Conservation (phyloP, 2,329 filamentous ascomycete genomes). For the Cladophialophora psammophila region DNA sequence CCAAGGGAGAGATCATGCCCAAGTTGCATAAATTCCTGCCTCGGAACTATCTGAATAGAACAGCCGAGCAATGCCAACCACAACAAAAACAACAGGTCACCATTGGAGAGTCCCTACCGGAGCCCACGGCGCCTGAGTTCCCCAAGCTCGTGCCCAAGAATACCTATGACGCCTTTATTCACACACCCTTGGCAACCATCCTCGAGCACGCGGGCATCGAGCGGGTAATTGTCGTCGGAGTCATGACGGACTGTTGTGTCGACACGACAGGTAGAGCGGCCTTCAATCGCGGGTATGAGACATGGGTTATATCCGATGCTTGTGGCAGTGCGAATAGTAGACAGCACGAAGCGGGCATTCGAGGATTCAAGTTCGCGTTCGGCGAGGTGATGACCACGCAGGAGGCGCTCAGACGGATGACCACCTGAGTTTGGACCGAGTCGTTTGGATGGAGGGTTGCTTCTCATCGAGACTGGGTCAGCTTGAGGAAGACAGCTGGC, state of each 20-base stretch:
- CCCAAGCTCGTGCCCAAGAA: slow-evolving; percentile 47
- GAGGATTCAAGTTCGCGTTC: slow-evolving; percentile 48
- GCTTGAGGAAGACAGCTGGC: too few relatives aligned
- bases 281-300: slow-evolving; percentile 53
- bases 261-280: slow-evolving; percentile 50
- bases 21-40: slow-evolving; percentile 39
- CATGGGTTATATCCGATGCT: slow-evolving; percentile 51
- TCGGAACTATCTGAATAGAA: neutral
- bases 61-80: neutral
- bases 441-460: too few relatives aligned
- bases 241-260: slow-evolving; percentile 54
- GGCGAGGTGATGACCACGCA: slow-evolving; percentile 46
- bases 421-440: neutral
- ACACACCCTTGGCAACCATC: slow-evolving; percentile 43
- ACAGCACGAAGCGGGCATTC: slow-evolving; percentile 47
- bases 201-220: slow-evolving; percentile 43
- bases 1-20: slow-evolving; percentile 47
- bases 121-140: slow-evolving; percentile 5
- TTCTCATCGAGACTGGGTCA: too few relatives aligned
- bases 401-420: slow-evolving; percentile 40
- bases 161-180: slow-evolving; percentile 53
- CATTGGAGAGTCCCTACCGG: slow-evolving; percentile 25
- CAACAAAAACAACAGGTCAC: slow-evolving; percentile 4
- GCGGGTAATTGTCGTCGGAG: slow-evolving; percentile 50
- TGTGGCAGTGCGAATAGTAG: slow-evolving; percentile 46